Evolutionary conservation across 495 filamentous ascomycete species (phyloP).

Genomic region (Aspergillus biplanus): DNA sequence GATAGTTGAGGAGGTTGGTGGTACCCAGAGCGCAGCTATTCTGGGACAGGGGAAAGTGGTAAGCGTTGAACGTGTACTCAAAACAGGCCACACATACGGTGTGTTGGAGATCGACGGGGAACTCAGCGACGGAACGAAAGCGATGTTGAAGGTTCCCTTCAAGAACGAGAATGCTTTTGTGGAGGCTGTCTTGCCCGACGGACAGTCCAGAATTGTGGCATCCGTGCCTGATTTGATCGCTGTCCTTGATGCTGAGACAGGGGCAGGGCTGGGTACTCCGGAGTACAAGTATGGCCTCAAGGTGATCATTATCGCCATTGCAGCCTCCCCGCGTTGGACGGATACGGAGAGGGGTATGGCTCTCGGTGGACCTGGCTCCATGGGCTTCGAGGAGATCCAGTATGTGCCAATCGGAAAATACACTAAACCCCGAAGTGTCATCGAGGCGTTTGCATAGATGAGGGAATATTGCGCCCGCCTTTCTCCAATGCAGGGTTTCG

Average conservation of each 20-base stretch:
- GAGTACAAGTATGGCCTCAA: constrained; percentile 64
- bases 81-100: constrained; percentile 40
- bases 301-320: constrained; percentile 60
- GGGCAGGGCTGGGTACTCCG: constrained; percentile 61
- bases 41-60: constrained; percentile 66
- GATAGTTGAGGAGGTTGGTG: constrained; percentile 61
- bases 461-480: too few relatives aligned
- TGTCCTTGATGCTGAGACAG: constrained; percentile 62
- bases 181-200: constrained; percentile 34
- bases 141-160: constrained; percentile 48
- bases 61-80: constrained; percentile 55
- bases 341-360: constrained; percentile 37
- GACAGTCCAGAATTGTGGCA: constrained; percentile 52
- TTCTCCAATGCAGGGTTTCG: too few relatives aligned
- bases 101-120: constrained; percentile 42
- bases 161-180: constrained; percentile 69
- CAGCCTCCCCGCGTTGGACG: constrained; percentile 61
- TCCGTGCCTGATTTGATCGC: constrained; percentile 65
- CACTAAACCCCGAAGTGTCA: constrained; percentile 36
- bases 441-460: constrained; percentile 29
- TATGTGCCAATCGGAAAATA: constrained; percentile 38
- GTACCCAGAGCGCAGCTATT: constrained; percentile 52
- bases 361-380: constrained; percentile 35
- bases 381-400: constrained; percentile 37
- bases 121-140: constrained; percentile 52